Percentiles rank a stretch among this genome's conserved stretches.
Evolutionary conservation across 176 grass and related monocot species (phyloP).

Genomic region (Panicum miliaceum): DNA sequence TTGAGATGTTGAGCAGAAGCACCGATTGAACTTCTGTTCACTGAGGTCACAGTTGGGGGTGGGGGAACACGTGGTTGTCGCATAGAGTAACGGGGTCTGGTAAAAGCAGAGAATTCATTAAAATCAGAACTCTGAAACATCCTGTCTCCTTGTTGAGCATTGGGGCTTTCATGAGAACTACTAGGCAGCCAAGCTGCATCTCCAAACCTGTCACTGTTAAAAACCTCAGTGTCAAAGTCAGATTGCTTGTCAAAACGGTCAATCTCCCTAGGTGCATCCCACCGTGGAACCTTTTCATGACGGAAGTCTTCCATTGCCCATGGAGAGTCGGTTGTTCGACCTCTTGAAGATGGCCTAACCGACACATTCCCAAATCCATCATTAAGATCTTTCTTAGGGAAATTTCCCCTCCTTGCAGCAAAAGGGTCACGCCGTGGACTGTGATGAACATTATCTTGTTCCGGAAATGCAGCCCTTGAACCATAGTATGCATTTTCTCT

Average conservation of each 20-base stretch:
- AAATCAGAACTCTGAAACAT: slow-evolving; percentile 59
- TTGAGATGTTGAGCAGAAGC: slow-evolving; percentile 50
- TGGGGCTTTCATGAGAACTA: slow-evolving; percentile 59
- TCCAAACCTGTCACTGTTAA: slow-evolving; percentile 66
- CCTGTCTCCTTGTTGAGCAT: slow-evolving; percentile 60
- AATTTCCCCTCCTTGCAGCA: slow-evolving; percentile 52
- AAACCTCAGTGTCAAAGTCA: slow-evolving; percentile 64
- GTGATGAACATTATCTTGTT: slow-evolving; percentile 55
- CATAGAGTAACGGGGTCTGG: slow-evolving; percentile 63
- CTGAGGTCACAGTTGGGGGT: slow-evolving; percentile 59
- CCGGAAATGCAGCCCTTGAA: slow-evolving; percentile 50
- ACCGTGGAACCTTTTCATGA: slow-evolving; percentile 60
- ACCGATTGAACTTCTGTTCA: slow-evolving; percentile 57
- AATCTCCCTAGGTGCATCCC: slow-evolving; percentile 65
- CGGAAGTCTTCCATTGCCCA: slow-evolving; percentile 56
- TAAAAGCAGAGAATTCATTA: slow-evolving; percentile 70
- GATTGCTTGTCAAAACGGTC: slow-evolving; percentile 64
- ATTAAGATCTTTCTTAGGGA: slow-evolving; percentile 67
- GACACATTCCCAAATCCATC: slow-evolving; percentile 48
- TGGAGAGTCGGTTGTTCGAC: slow-evolving; percentile 43
- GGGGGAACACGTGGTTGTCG: slow-evolving; percentile 78
- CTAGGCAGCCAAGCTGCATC: slow-evolving; percentile 66
- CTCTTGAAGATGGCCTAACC: slow-evolving; percentile 54
- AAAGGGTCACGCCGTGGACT: slow-evolving; percentile 56
- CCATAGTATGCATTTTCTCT: slow-evolving; percentile 61